phyloP scores from a whole-genome alignment of 768 basidiomycete genomes.

The Boletales sp. region DNA sequence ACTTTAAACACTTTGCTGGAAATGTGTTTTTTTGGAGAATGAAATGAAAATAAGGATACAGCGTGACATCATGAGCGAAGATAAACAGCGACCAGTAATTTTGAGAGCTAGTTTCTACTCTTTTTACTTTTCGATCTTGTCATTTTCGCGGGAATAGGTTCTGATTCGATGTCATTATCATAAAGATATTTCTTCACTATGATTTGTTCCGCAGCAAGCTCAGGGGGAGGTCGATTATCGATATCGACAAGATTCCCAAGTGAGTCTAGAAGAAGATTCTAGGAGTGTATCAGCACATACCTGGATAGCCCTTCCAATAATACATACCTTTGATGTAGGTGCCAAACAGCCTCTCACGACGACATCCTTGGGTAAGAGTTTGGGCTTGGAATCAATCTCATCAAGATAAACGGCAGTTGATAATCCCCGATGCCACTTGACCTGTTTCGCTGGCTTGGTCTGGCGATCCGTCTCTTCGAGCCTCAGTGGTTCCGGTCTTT shows the following conservation, averaged over 20 bases:
- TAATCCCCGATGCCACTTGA: conserved; percentile 76
- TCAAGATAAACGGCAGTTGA: conserved; percentile 60
- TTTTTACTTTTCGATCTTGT: conserved; percentile 58
- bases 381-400: conserved; percentile 53
- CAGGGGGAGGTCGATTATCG: conserved; percentile 46
- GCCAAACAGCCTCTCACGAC: conserved; percentile 65
- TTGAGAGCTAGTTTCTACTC: conserved; percentile 32
- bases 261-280: conserved; percentile 64
- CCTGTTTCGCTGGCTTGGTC: conserved; percentile 45
- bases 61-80: conserved; percentile 23
- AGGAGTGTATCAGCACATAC: conserved; percentile 4
- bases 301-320: background rate
- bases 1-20: conserved; percentile 1
- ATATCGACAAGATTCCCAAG: conserved; percentile 68
- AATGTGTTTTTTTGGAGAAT: conserved; percentile 1
- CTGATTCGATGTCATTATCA: conserved; percentile 58
- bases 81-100: conserved; percentile 5
- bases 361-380: conserved; percentile 39
- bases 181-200: conserved; percentile 79
- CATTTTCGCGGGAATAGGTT: conserved; percentile 37
- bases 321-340: conserved; percentile 60
- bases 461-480: conserved; percentile 33
- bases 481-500: conserved; percentile 37
- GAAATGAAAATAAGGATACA: conserved; percentile 29
- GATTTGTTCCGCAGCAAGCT: conserved; percentile 62